Base-by-base conservation (phyloP, 2,329 filamentous ascomycete genomes). In the Malbranchea zuffiana region DNA sequence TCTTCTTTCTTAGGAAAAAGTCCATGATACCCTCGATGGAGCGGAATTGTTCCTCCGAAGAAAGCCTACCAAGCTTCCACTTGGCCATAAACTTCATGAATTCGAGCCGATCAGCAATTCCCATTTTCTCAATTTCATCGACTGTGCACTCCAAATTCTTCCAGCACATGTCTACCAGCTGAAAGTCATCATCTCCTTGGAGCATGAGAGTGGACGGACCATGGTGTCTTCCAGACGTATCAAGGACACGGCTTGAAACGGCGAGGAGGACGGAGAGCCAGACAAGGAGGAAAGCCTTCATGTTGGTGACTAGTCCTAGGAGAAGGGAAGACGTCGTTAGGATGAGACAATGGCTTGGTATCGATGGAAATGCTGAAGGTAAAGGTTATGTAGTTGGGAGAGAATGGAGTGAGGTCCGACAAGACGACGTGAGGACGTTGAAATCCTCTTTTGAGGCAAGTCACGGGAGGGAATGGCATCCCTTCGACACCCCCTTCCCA, bases 21-120 rank as follows among this genome's bases (percentile, higher is more conserved):
- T 40, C 39, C 23, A 50, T 47, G 10, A 44, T 39, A 4, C 45
- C 48, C 26, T 50, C 48, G 24, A 50, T 35, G 5, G 46, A 44
- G 26, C 32, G 39, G 40, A 50, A 47, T 23, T 50, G 43, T 28
- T 50, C 44, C 11, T 23, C 26, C 6, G 48, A 39, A 8, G 41
- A 34, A n/a, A 51, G 35, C 3, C 15, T 19, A 21, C 30, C 36
- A 10, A 51, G 34, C 12, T 41, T 45, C 10, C 32, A 18, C 17
- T 34, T 36, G n/a, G 45, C 30, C 43, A 51, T 46, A 35, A 48
- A 51, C 35, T 44, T 43, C 13, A 50, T 31, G 35, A 44, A 51
- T 12, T 46, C 32, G 19, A 50, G 33, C n/a, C 49, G 48, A 31
- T 43, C 36, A 12, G 32, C 23, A 25, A 50, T 44, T 35, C 35